These are phyloP conservation scores for Tylopilus felleus DNA, from an alignment of 768 basidiomycete genomes.

Conservation along the genomic window DNA sequence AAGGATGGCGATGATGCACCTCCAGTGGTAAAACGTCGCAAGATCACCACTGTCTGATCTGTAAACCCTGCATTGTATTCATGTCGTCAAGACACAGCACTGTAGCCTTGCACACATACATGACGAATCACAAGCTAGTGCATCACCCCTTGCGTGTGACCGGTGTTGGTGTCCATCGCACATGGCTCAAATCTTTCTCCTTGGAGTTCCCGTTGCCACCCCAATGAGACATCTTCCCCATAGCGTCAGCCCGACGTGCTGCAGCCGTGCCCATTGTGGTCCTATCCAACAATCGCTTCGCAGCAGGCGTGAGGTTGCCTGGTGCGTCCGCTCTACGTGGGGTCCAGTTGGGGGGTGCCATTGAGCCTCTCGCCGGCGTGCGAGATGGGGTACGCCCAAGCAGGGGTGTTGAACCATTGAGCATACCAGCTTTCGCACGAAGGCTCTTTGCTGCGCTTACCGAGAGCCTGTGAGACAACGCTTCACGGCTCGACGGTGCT, in stretches of 20 bases:
- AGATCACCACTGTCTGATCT: constrained; percentile 37
- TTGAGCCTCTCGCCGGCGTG: constrained; percentile 41
- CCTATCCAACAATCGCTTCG: constrained; percentile 67
- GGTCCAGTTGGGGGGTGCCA: constrained; percentile 80
- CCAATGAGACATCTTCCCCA: constrained; percentile 59
- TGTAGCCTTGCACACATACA: constrained; percentile 12
- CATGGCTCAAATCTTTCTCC: constrained; percentile 60
- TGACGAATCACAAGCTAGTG: background rate
- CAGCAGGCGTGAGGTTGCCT: constrained; percentile 86
- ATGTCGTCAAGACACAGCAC: constrained; percentile 3
- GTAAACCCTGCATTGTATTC: constrained; percentile 9
- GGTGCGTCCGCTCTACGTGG: constrained; percentile 69
- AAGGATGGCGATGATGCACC: constrained; percentile 25
- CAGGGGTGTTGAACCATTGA: constrained; percentile 38
- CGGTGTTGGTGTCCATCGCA: constrained; percentile 83
- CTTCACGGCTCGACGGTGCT: constrained; percentile 75
- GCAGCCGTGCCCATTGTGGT: constrained; percentile 65
- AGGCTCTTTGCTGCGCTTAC: constrained; percentile 78
- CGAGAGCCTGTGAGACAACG: constrained; percentile 77
- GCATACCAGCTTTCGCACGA: constrained; percentile 67
- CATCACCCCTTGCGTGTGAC: constrained; percentile 34
- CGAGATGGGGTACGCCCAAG: constrained; percentile 33
- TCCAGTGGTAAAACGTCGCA: constrained; percentile 59
- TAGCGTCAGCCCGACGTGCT: constrained; percentile 61
- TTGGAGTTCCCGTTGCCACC: constrained; percentile 41